Base-by-base conservation (phyloP, 1,284 basidiomycete species). In the Tilletia walkeri region DNA sequence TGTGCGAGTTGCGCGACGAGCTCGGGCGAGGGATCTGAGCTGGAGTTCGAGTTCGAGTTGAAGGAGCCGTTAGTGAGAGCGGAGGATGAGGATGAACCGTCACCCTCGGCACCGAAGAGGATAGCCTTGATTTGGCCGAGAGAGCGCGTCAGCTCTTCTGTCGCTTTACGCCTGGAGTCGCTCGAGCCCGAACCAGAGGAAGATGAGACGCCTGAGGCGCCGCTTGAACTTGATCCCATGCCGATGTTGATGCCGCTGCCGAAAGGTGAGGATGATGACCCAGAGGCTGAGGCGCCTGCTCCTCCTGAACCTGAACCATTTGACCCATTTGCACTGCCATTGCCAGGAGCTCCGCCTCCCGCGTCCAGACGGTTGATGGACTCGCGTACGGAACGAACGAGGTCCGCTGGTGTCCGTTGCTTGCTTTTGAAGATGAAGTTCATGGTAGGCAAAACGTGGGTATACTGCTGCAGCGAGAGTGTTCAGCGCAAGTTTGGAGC, bases 111-210 rank as follows among this genome's bases (percentile, higher is more conserved):
- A 69, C 94, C 93, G 71, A 90, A 91, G 66, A 96, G 87, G 76
- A 95, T 88, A 20, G 87, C 87, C 85, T 95, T 95, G 85, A 95
- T 91, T 82, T 93, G 91, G 82, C 92, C 90, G 34, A 95, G 87
- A 81, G 90, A 90, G 87, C 92, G 93, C n/a, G 90, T 89, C 9
- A 94, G 89, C 71, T 95, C 94, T 76, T 95, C 93, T 83, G 87
- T 89, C 4, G 92, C 91, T 92, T 95, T 76, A 20, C 72, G 68
- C 14, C 65, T 63, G 0, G 73, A 48, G 38, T 78, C 76, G 36
- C 69, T 65, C 49, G 61, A 63, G 10, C 67, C 66, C 1, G 70
- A 66, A 2, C 67, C 63, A n/a, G 59, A 36, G 59, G 59, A 63
- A 16, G 59, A 63, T 34, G 59, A 63, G 4, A 63, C 59, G 34